phyloP scores from a whole-genome alignment of 331 rosid species.

The Saraca asoca region DNA sequence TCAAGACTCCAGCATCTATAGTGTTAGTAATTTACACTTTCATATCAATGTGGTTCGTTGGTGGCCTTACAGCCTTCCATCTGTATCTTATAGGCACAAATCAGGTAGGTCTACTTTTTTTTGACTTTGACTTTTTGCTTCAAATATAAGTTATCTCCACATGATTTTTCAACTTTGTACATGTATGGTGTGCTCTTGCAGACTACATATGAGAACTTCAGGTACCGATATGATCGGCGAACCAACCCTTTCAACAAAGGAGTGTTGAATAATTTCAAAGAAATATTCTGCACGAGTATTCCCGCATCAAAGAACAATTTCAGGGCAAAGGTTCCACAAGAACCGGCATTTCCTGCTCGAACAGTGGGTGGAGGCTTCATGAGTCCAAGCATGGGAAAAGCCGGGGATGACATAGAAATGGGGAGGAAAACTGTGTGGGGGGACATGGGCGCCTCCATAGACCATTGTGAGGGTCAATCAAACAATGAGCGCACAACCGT shows the following conservation, averaged over 20 bases:
- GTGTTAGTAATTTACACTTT: constrained; percentile 85
- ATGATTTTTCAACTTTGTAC: constrained; percentile 1
- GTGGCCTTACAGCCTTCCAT: constrained; percentile 99
- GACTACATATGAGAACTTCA: constrained; percentile 93
- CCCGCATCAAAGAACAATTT: constrained; percentile 79
- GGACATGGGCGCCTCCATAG: constrained; percentile 63
- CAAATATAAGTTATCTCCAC: neutral
- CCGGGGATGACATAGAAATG: constrained; percentile 93
- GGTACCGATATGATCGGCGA: constrained; percentile 85
- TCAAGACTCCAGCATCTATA: constrained; percentile 91
- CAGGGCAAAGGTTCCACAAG: constrained; percentile 78
- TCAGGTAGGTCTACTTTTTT: constrained; percentile 57
- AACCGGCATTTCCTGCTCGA: constrained; percentile 64
- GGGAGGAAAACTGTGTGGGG: constrained; percentile 94
- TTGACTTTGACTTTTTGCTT: constrained; percentile 1
- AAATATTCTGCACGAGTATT: constrained; percentile 72
- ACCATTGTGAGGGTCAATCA: constrained; percentile 65
- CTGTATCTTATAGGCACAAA: constrained; percentile 89
- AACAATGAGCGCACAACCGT: constrained; percentile 60
- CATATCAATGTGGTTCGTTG: constrained; percentile 98
- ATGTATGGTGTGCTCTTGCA: constrained; percentile 45
- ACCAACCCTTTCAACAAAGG: constrained; percentile 81
- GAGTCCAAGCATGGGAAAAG: constrained; percentile 96
- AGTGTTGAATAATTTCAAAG: constrained; percentile 71
- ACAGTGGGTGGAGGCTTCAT: constrained; percentile 85